Base-by-base conservation (phyloP, 2,329 filamentous ascomycete species). In the Fusarium gaditjirri region DNA sequence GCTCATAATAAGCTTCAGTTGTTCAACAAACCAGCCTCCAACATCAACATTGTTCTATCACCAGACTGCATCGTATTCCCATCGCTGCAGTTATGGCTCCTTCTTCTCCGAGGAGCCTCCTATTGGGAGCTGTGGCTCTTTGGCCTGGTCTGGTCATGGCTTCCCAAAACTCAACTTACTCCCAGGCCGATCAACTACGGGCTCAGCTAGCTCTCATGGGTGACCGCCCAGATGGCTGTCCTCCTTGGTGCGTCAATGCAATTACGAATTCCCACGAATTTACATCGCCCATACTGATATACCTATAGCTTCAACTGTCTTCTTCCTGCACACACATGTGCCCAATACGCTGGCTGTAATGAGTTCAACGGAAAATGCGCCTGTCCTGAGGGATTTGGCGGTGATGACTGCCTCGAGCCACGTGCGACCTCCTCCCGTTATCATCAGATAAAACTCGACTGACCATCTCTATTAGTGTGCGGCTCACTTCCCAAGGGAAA, bases 321-420 rank as follows among this genome's bases (percentile, higher is more conserved):
- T 65, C 89, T 99, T 21, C 95, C 96, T 33, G 94, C 93, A 70
- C 97, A 97, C 81, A 91, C 90, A 70, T 99, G 96, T 82, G 91
- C 93, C 70, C 96, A 99, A 83, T 99, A 93, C 80, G 93, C 94
- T 39, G 87, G 90, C 38, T 99, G 96, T 82, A 97, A 96, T 81
- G 90, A 92, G 78, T 94, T 91, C 78, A 97, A 94, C 77, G 96
- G 96, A 54, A 95, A 97, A 86, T 99, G 96, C 83, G 89, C 92
- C 66, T 99, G 96, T 81, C 95, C 95, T 13, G 87, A 94, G 23
- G 96, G 96, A 39, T 99, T 97, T 80, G 96, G 95, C 67, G 95
- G 95, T 64, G 94, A 97, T 77, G 95, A 98, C 83, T 99, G 96
- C 78, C 90, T 97, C 54, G 86, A 93, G 78, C 96, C 97, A 75